Percentiles rank a stretch among this genome's conserved stretches.
Evolutionary conservation across 176 grass and related monocot genomes (phyloP).

Genomic region (Musa acuminata): DNA sequence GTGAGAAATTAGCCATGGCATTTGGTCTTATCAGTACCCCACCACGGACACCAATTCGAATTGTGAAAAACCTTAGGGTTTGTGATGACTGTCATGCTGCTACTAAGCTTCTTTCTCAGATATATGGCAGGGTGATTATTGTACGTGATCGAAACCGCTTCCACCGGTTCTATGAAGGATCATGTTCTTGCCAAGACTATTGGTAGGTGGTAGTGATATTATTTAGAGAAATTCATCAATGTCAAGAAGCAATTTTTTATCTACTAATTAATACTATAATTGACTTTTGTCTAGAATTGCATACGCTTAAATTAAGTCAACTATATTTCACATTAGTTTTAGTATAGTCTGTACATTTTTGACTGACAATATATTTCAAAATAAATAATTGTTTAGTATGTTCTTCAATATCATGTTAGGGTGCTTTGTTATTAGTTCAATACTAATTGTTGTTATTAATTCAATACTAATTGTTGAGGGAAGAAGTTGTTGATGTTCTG

Average conservation of each 20-base stretch:
- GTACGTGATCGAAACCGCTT: constrained; percentile 57
- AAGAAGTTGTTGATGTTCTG: too few species aligned
- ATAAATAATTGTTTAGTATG: too few species aligned
- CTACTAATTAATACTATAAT: too few species aligned
- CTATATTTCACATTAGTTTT: too few species aligned
- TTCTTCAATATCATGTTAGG: too few species aligned
- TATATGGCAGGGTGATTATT: constrained; percentile 56
- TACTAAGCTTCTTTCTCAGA: constrained; percentile 52
- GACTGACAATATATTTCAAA: too few species aligned
- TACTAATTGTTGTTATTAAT: too few species aligned
- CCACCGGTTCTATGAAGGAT: constrained; percentile 49
- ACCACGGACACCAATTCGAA: constrained; percentile 37
- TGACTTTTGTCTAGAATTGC: too few species aligned
- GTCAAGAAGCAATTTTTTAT: background rate
- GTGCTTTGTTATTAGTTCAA: too few species aligned
- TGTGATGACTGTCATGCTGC: constrained; percentile 63
- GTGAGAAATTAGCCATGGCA: constrained; percentile 60
- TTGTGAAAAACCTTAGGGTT: constrained; percentile 54
- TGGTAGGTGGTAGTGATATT: constrained; percentile 24
- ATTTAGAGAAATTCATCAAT: background rate
- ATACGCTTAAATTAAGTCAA: too few species aligned
- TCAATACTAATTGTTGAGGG: too few species aligned
- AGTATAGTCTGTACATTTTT: too few species aligned
- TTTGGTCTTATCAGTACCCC: constrained; percentile 52
- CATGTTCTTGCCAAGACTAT: constrained; percentile 59